These are phyloP conservation scores for Eucalyptus shirleyi DNA, from an alignment of 345 rosid species.

Conservation along the genomic window DNA sequence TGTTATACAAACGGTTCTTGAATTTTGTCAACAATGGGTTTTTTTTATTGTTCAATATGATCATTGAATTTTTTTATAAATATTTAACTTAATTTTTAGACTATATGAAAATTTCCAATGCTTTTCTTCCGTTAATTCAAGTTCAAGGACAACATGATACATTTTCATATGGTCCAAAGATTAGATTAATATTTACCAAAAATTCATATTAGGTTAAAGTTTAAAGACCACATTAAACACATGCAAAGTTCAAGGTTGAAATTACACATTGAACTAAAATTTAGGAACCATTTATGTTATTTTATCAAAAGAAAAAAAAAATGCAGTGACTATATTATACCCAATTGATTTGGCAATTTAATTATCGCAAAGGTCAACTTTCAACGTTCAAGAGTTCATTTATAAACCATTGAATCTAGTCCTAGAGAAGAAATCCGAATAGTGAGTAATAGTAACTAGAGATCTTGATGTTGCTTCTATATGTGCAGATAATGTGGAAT, in stretches of 20 bases:
- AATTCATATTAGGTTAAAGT: background rate
- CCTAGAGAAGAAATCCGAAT: background rate
- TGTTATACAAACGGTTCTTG: rapidly evolving
- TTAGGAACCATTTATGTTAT: rapidly evolving
- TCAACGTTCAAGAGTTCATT: background rate
- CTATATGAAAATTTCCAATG: background rate
- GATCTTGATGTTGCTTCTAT: background rate
- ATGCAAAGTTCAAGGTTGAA: background rate
- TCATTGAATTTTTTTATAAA: background rate
- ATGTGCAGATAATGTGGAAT: background rate
- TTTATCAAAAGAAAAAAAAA: background rate
- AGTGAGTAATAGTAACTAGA: background rate
- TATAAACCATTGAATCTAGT: background rate
- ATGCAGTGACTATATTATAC: background rate
- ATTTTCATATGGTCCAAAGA: too few species aligned
- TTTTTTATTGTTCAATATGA: background rate
- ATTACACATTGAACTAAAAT: background rate
- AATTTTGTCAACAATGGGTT: background rate
- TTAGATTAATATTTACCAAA: background rate
- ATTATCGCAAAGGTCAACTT: background rate
- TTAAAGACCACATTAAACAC: background rate
- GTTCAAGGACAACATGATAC: background rate
- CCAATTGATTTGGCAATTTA: background rate
- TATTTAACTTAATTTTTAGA: background rate
- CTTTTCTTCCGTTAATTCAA: background rate